Evolutionary conservation across 192 early-diverging fungal genomes (phyloP).

Genomic region (Coemansia sp.): DNA sequence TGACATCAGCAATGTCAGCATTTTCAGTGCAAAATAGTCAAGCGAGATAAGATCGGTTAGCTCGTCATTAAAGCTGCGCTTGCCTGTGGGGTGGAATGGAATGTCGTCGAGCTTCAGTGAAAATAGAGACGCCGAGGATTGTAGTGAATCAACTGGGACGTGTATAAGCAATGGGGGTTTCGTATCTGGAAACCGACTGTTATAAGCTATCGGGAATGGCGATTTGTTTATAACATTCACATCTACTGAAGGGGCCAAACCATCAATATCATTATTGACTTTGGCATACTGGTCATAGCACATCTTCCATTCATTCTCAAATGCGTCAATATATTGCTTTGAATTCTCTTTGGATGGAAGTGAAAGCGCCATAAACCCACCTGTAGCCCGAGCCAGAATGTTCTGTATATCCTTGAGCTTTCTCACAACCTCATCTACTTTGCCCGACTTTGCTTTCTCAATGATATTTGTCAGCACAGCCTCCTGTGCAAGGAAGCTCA

Average conservation of each 20-base stretch:
- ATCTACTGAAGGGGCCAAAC: neutral
- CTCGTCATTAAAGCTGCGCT: conserved; percentile 28
- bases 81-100: conserved; percentile 10
- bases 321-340: conserved; percentile 21
- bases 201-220: conserved; percentile 52
- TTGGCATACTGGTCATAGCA: conserved; percentile 10
- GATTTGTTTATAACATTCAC: neutral
- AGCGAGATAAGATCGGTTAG: conserved; percentile 44
- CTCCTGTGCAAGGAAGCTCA: conserved; percentile 71
- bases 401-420: conserved; percentile 15
- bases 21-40: conserved; percentile 58
- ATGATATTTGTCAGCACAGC: conserved; percentile 60
- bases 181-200: conserved; percentile 45
- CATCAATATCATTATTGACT: neutral
- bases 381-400: conserved; percentile 3
- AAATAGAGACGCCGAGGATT: conserved; percentile 47
- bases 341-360: conserved; percentile 12
- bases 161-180: conserved; percentile 44
- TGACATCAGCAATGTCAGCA: conserved; percentile 70
- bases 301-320: conserved; percentile 25
- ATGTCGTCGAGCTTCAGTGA: conserved; percentile 48
- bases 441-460: conserved; percentile 15
- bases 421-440: conserved; percentile 3
- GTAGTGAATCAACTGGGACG: conserved; percentile 51
- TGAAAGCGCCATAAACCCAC: conserved; percentile 23